Evolutionary conservation across 2,329 filamentous ascomycete species (phyloP).

Genomic region (Aspergillus brunneoviolaceus): DNA sequence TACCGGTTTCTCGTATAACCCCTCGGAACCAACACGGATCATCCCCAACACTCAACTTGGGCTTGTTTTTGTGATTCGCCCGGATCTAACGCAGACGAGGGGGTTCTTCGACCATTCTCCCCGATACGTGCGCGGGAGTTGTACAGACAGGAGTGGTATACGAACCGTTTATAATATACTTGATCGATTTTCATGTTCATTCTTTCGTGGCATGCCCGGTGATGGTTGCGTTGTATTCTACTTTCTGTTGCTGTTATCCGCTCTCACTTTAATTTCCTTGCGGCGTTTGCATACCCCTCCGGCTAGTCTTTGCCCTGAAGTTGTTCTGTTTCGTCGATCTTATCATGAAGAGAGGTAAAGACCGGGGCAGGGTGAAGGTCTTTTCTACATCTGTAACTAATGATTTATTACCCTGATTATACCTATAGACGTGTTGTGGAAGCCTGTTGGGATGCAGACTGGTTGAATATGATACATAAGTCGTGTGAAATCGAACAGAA

Average conservation of each 20-base stretch:
- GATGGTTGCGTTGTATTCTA: constrained; percentile 15
- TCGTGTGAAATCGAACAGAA: too few species aligned
- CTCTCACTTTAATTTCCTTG: constrained; percentile 1
- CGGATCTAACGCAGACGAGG: constrained; percentile 9
- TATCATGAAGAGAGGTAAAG: neutral
- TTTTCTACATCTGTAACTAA: constrained; percentile 6
- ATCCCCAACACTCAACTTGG: constrained; percentile 1
- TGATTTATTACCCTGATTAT: constrained; percentile 7
- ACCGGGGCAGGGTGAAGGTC: neutral
- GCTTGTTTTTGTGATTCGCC: constrained; percentile 14
- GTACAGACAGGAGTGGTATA: constrained; percentile 24
- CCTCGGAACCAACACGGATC: neutral
- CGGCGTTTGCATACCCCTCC: constrained; percentile 21
- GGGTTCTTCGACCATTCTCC: constrained; percentile 4
- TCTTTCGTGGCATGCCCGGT: constrained; percentile 16
- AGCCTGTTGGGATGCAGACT: neutral
- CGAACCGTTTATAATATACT: constrained; percentile 19
- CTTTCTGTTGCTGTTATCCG: constrained; percentile 3
- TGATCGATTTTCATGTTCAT: neutral
- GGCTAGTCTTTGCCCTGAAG: constrained; percentile 13
- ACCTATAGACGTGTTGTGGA: constrained; percentile 5
- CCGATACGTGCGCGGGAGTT: constrained; percentile 20
- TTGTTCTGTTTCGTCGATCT: constrained; percentile 7
- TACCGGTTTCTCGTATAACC: neutral
- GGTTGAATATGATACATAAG: neutral